Base-by-base conservation (phyloP, 371 early-diverging fungal species). In the Gilbertella persicaria region DNA sequence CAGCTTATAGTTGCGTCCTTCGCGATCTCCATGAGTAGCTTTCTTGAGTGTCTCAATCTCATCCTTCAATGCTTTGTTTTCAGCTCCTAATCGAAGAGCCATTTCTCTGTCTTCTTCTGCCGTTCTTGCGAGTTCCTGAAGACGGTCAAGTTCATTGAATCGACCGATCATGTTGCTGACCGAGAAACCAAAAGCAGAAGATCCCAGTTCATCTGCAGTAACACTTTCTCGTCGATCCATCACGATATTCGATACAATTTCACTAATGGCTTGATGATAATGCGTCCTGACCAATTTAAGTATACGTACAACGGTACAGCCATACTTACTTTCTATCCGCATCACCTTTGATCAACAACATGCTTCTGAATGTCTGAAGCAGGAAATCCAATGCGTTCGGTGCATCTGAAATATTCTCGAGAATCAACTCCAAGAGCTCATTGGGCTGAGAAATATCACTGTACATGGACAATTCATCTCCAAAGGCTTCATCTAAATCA, bases 191-290 rank as follows among this genome's bases (percentile, higher is more conserved):
- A 60, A 64, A 8, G 59, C 55, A 23, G 64, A 49, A 10, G 52
- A 28, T 6, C 72, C 64, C 23, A 76, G 75, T 25, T 83, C 80
- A 30, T 81, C 82, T 0, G 81, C 78, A 16, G 77, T 69, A 2
- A 58, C 49, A 45, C 47, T 44, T 3, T 75, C 70, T 42, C 87
- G 83, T 14, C 89, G 76, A 51, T 94, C 91, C 67, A 92, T 80
- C 1, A 93, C 91, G 5, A 93, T 81, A 50, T 92, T 88, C 4
- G 85, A 77, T n/a, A 92, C 80, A 24, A 92, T 71, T 26, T 85
- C 77, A 58, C 90, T 90, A 45, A 93, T 84, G 28, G 92, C 71
- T 52, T 89, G 92, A 57, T 87, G 87, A 63, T 90, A 93, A 36
- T 84, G 80, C 12, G 71, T 80, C 62, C 78, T 83, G 36, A 19